A percentile compares a stretch with the other conserved stretches of the same genome.
Evolutionary conservation across 2,329 filamentous ascomycete genomes (phyloP).

Genomic region (Stagonosporopsis chrysanthemi): DNA sequence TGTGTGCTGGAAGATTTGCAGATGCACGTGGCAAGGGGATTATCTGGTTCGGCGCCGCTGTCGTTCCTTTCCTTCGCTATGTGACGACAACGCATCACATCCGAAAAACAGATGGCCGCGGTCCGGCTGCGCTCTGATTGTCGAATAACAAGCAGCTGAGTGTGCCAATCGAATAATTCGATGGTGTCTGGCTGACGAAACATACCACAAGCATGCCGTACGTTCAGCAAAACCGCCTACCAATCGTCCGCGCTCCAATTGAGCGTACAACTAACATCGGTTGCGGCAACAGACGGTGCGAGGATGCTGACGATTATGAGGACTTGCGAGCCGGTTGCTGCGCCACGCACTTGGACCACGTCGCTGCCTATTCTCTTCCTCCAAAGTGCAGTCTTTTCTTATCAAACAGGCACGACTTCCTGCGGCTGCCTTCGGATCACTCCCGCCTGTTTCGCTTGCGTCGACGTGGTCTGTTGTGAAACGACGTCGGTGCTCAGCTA

Average conservation of each 20-base stretch:
- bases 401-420: slow-evolving; percentile 2
- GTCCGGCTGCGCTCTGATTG: not conserved
- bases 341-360: not conserved
- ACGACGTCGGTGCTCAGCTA: slow-evolving; percentile 10
- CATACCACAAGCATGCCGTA: too few species aligned
- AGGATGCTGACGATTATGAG: not conserved
- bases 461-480: slow-evolving; percentile 11
- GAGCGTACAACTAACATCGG: not conserved
- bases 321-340: not conserved
- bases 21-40: not conserved
- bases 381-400: not conserved
- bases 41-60: not conserved
- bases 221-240: too few species aligned
- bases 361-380: not conserved
- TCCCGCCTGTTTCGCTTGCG: slow-evolving; percentile 9
- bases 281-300: not conserved
- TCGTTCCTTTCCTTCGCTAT: too few species aligned
- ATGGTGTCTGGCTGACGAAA: too few species aligned
- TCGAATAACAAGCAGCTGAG: too few species aligned
- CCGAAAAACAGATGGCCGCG: not conserved
- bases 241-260: too few species aligned
- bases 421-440: not conserved
- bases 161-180: too few species aligned
- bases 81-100: not conserved
- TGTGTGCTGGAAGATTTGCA: not conserved